Evolutionary conservation across 805 yeast genomes (phyloP).

Genomic region (Spathaspora passalidarum): DNA sequence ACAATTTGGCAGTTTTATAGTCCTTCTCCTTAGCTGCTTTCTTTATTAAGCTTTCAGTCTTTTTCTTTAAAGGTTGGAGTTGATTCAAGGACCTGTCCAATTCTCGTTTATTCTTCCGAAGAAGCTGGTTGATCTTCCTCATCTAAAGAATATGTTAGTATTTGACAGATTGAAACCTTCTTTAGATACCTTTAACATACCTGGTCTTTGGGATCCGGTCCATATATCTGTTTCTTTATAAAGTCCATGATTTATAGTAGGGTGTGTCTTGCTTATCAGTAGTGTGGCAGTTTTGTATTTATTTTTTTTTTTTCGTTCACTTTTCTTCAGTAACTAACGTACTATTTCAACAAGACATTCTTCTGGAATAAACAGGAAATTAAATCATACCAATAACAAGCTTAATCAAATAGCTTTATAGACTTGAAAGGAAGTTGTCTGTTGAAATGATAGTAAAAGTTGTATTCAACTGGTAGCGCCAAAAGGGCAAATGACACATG

Average conservation of each 20-base stretch:
- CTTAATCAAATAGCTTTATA: no score
- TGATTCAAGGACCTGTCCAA: conserved; percentile 73
- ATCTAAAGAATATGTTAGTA: conserved; percentile 32
- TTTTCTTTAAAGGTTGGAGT: conserved; percentile 58
- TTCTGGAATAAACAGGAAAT: not conserved
- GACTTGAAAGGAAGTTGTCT: no score
- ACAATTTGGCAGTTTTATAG: conserved; percentile 65
- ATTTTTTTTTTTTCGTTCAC: not conserved
- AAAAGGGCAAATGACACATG: no score
- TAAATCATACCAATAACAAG: no score
- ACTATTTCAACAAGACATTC: not conserved
- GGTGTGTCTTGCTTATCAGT: not conserved
- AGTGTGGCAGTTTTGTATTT: not conserved
- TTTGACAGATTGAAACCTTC: not conserved
- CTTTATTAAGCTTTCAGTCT: conserved; percentile 75
- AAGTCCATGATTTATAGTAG: conserved; percentile 69
- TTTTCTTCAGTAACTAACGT: not conserved
- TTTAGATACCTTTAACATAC: no score
- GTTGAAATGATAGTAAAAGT: no score
- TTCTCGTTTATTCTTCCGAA: conserved; percentile 82
- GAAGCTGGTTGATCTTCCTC: conserved; percentile 71
- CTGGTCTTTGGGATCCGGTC: conserved; percentile 94
- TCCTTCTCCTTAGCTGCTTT: conserved; percentile 77
- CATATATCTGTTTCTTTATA: conserved; percentile 85
- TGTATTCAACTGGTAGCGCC: no score